phyloP scores from a whole-genome alignment of 169 alveolate genomes.

The Cardiosporidium cionae region DNA sequence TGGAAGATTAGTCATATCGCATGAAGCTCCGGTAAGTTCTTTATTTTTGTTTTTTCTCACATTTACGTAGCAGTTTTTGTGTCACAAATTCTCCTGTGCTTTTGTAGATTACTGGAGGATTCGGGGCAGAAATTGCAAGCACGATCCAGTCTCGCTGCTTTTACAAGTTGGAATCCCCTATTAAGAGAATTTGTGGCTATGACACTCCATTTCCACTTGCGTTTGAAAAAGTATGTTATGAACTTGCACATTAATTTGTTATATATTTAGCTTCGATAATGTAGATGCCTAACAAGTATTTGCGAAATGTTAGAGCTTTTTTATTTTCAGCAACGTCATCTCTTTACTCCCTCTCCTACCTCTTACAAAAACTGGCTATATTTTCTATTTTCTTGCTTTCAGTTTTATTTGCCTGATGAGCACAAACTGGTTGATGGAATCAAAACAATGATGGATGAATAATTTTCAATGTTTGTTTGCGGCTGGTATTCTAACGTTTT shows the following conservation, averaged over 20 bases:
- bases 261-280: background rate
- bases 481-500: no score
- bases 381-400: background rate
- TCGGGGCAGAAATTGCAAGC: constrained; percentile 89
- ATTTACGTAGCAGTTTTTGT: no score
- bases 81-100: no score
- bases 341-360: background rate
- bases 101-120: constrained; percentile 51
- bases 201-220: constrained; percentile 94
- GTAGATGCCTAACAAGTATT: background rate
- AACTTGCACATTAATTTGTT: background rate
- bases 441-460: constrained; percentile 45
- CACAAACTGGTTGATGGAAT: constrained; percentile 77
- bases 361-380: background rate
- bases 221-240: constrained; percentile 58
- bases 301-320: background rate
- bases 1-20: constrained; percentile 82
- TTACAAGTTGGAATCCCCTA: constrained; percentile 86
- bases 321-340: background rate
- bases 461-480: no score
- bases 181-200: constrained; percentile 86
- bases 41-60: background rate
- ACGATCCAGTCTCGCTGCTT: constrained; percentile 83
- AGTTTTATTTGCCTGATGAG: constrained; percentile 84
- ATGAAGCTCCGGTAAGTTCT: constrained; percentile 82